phyloP scores from a whole-genome alignment of 1,139 yeast genomes.

The Kluyveromyces marxianus region DNA sequence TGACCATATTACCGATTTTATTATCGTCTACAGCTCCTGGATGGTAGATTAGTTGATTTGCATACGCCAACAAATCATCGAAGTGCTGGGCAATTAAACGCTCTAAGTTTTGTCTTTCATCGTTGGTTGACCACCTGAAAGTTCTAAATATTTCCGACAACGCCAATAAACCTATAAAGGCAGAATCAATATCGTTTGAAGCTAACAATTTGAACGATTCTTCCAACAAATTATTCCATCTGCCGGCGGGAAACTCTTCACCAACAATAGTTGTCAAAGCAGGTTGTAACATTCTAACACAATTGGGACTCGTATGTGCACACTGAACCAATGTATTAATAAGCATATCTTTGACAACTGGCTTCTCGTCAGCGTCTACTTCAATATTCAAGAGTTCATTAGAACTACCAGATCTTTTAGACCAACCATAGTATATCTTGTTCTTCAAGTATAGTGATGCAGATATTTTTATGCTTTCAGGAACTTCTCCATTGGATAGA shows the following conservation, averaged over 20 bases:
- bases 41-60: constrained; percentile 40
- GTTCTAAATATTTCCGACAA: constrained; percentile 67
- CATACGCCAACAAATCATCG: constrained; percentile 62
- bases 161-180: constrained; percentile 73
- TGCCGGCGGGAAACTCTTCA: constrained; percentile 52
- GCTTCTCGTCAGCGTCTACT: constrained; percentile 65
- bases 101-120: constrained; percentile 50
- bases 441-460: constrained; percentile 88
- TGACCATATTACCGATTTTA: constrained; percentile 66
- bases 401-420: constrained; percentile 22
- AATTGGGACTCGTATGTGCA: constrained; percentile 32
- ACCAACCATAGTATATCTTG: constrained; percentile 62
- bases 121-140: constrained; percentile 70
- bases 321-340: constrained; percentile 35
- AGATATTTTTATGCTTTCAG: constrained; percentile 57
- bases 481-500: constrained; percentile 46
- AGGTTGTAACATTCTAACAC: constrained; percentile 42
- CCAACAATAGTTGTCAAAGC: constrained; percentile 59
- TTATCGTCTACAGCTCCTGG: constrained; percentile 34
- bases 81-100: constrained; percentile 56
- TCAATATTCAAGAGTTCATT: constrained; percentile 28
- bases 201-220: constrained; percentile 52
- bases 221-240: constrained; percentile 65
- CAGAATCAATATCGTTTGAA: constrained; percentile 44
- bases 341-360: constrained; percentile 54